Evolutionary conservation across 2,329 filamentous ascomycete species (phyloP).

Genomic region (Diaporthe destruens): DNA sequence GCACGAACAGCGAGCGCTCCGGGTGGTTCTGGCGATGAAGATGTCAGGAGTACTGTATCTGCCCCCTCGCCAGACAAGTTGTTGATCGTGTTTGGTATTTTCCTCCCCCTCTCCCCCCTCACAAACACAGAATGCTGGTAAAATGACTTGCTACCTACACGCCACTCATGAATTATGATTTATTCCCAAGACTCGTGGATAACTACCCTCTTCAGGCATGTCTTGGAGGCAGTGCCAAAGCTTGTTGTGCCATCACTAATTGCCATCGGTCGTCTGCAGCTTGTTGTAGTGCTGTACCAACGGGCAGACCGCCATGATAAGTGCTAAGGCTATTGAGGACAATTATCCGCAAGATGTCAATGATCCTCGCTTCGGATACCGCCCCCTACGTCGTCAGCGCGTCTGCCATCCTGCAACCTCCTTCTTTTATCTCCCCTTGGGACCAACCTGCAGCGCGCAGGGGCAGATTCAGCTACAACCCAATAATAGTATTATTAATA

Average conservation of each 20-base stretch:
- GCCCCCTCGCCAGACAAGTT: too few relatives aligned
- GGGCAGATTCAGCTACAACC: too few relatives aligned
- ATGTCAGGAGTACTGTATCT: neutral
- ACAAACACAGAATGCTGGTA: neutral
- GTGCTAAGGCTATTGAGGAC: neutral
- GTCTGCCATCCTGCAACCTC: neutral
- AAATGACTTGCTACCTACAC: neutral
- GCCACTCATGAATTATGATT: constrained; percentile 15
- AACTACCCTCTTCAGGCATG: neutral
- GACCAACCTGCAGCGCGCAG: too few relatives aligned
- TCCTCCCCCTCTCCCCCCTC: constrained; percentile 2
- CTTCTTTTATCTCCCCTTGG: neutral
- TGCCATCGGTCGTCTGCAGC: too few relatives aligned
- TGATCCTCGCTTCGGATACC: neutral
- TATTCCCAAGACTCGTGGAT: neutral
- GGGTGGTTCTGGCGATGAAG: constrained; percentile 28
- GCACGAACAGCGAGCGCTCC: neutral
- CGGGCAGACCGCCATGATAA: neutral
- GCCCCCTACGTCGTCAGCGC: neutral
- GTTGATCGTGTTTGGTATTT: neutral
- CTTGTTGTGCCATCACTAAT: neutral
- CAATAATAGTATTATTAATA: neutral
- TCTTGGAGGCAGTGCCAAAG: neutral
- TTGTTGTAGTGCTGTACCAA: neutral
- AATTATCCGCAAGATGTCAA: too few relatives aligned